Evolutionary conservation across 1,284 basidiomycete genomes (phyloP), one percentile per base, ranked within the genome.

Genomic region (Gymnopus androsaceus): DNA sequence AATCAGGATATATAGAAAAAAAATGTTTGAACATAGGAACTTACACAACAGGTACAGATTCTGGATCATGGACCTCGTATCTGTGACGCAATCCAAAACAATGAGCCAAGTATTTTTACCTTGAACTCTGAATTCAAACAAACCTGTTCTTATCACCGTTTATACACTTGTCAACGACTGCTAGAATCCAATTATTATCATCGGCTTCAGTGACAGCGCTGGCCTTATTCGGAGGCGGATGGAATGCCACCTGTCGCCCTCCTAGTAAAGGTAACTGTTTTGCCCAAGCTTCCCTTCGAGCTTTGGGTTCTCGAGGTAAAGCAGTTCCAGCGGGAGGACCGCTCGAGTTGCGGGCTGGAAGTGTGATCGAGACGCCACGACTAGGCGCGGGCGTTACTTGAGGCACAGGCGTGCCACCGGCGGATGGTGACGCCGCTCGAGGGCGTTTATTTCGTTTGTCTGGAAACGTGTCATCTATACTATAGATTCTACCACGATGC

Each of bases 1-100:
- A 42, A 25, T 52, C 3, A 37, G 34, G 2, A 25, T 34, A 4
- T 19, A 27, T 14, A 3, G 15, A 7, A 1, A 45, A 21, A 30
- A 58, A 30, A 54, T 21, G 3, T 41, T 28, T 28, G n/a, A 54
- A 41, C 5, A 27, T 42, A 17, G 14, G 17, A 7, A 74, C 83
- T 67, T 69, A 87, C 84, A 80, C 73, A 67, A 87, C 85, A 19
- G 88, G 85, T 58, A 90, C 88, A 27, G 86, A 84, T 62, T 92
- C 90, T 49, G 82, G 83, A 67, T 92, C 90, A 68, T 90, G 87
- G 0, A 92, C 90, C 69, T 90, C 87, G 63, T 92, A 92, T 59
- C 88, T 90, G 55, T 14, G 9, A 27, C 5, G 44, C 37, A 53
- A 61, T 59, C 55, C 30, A 36, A 45, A 51, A 38, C 54, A 56